Evolutionary conservation across 2,329 filamentous ascomycete genomes (phyloP), one percentile per base, ranked within the genome.

Genomic region (Clarireedia paspali): DNA sequence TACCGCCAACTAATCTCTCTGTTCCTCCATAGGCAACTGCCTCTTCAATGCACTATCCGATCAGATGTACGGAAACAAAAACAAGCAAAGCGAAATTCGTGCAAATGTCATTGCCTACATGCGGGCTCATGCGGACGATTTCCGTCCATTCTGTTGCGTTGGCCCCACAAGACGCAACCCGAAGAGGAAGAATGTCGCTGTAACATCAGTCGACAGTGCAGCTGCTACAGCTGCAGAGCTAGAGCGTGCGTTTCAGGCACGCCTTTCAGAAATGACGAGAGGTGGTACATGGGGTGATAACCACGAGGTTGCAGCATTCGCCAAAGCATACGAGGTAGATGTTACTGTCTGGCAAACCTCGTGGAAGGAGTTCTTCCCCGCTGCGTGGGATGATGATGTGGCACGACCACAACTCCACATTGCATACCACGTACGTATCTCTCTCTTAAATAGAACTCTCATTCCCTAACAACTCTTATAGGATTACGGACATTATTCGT

Each of bases 31-130:
- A 87, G 84, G 83, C 63, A 87, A 87, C 72, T 87, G 84, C 70
- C 77, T 87, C 39, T 87, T 87, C 73, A 82, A 83, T 69, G 83
- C 83, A 59, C 74, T 87, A 40, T 83, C 81, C 60, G 82, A 87
- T 67, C 83, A 88, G 73, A 70, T 87, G 52, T 85, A 82, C 66
- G 84, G 82, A 60, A 71, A 79, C 65, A 79, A 83, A 64, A 72
- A 75, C 57, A 73, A 78, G 60, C 80, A 83, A 65, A 68, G 72
- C 54, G 74, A 80, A 62, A 82, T 88, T 63, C 83, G 85, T 50
- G 71, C 74, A 49, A 72, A 70, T 47, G 76, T 85, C 50, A 81
- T 86, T 61, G 70, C 78, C 57, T 81, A 87, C 68, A 85, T 88
- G 75, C 77, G 77, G 58, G 72, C 74, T 27, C 75, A 85, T 65